Percentiles rank a stretch among this genome's conserved stretches.
Conservation (phyloP, 2,329 filamentous ascomycete species). For the Colletotrichum acutatum region DNA sequence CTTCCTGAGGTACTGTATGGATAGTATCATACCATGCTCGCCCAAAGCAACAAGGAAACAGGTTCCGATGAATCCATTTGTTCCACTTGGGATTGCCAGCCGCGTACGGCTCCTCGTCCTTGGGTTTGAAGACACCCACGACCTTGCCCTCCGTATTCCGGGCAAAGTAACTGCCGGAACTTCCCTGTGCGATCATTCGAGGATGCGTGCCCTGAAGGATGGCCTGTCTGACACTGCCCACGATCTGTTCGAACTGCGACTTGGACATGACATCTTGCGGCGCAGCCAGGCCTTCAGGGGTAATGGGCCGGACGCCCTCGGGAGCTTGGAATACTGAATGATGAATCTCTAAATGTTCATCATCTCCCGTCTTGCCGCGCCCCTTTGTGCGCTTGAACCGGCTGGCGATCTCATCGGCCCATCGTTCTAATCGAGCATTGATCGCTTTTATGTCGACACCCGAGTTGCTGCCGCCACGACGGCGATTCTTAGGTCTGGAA, state of each 20-base stretch:
- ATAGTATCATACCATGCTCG: slow-evolving; percentile 76
- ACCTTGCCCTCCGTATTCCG: slow-evolving; percentile 92
- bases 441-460: slow-evolving; percentile 98
- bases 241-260: slow-evolving; percentile 85
- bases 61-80: slow-evolving; percentile 98
- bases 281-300: slow-evolving; percentile 77
- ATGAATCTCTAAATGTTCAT: slow-evolving; percentile 93
- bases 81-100: slow-evolving; percentile 99
- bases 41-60: slow-evolving; percentile 98
- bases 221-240: slow-evolving; percentile 89
- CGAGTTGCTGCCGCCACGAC: slow-evolving; percentile 74
- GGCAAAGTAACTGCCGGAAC: slow-evolving; percentile 98
- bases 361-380: slow-evolving; percentile 79
- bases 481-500: slow-evolving; percentile 53
- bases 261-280: slow-evolving; percentile 76
- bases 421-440: slow-evolving; percentile 92
- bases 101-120: slow-evolving; percentile 98
- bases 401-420: slow-evolving; percentile 97
- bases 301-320: slow-evolving; percentile 84
- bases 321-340: slow-evolving; percentile 97
- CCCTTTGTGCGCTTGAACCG: slow-evolving; percentile 91
- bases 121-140: slow-evolving; percentile 98
- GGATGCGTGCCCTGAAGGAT: slow-evolving; percentile 94
- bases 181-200: slow-evolving; percentile 95
- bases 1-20: background rate